Base-by-base conservation (phyloP, 441 rosid species). In the Hura crepitans region DNA sequence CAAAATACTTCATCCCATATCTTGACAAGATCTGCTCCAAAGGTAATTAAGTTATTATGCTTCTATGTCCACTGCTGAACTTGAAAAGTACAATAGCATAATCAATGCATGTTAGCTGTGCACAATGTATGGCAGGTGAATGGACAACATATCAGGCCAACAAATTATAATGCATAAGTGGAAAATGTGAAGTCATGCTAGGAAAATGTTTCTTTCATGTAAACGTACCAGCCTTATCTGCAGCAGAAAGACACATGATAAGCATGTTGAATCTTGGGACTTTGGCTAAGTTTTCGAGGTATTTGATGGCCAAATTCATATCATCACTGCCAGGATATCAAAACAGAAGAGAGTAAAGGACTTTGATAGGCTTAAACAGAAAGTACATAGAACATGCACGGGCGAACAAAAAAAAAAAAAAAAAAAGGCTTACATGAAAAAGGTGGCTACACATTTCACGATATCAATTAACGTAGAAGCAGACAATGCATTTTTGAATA, bases 231-330 rank as follows among this genome's bases (percentile, higher is more conserved):
- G 86, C 84, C 76, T 82, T 88, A 66, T 92, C 90, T 1, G 81
- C 51, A 28, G 89, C 81, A 18, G 97, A 87, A 80, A 95, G 94
- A 75, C 90, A 90, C 94, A 86, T 73, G 71, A 88, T 72, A 75
- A 92, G 86, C 77, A 89, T 82, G 85, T 81, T 69, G 63, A 95
- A 95, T 85, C 99, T 92, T 51, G 97, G 96, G 78, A 92, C 94
- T 78, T 85, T 85, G 39, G 92, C 79, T 65, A 95, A 83, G 75
- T 83, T 84, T 56, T 89, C 91, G 18, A 95, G 72, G 79, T 89
- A 89, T 69, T 83, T 82, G 69, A 90, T 84, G 45, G 94, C 93
- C 75, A 94, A 74, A 77, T 85, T 90, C 77, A 75, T 74, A 12
- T 89, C 97, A 60, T 85, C 91, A 51, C 97, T 94, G 87, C 69